Conservation (phyloP, 192 early-diverging fungal genomes). For the Umbelopsis vinacea region DNA sequence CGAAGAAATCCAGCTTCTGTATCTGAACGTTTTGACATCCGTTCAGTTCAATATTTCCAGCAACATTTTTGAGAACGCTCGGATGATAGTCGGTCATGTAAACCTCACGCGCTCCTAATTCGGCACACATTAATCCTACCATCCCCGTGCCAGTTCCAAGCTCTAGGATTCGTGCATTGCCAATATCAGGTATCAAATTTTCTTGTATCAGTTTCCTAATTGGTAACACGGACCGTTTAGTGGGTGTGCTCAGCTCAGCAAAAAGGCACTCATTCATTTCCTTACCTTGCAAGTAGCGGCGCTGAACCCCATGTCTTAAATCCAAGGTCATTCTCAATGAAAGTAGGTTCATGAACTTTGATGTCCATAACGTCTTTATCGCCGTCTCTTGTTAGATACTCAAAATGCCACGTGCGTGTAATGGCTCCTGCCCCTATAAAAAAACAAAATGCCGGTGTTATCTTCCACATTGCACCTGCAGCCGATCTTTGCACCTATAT, state of each 20-base stretch:
- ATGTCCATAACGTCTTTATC: constrained; percentile 15
- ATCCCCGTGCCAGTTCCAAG: constrained; percentile 61
- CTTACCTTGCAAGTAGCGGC: constrained; percentile 57
- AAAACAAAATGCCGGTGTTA: background rate
- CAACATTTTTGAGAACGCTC: constrained; percentile 49
- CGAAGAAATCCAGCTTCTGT: constrained; percentile 44
- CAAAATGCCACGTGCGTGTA: constrained; percentile 42
- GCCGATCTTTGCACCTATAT: background rate
- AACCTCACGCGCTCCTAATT: constrained; percentile 45
- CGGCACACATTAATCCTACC: constrained; percentile 51
- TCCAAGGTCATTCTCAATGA: constrained; percentile 54
- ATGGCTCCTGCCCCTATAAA: constrained; percentile 39
- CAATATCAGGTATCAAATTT: constrained; percentile 32
- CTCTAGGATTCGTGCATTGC: constrained; percentile 45
- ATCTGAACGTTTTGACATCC: constrained; percentile 31
- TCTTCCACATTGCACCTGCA: background rate
- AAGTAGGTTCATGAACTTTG: constrained; percentile 54
- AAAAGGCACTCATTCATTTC: background rate
- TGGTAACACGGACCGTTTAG: background rate
- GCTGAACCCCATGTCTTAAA: constrained; percentile 64
- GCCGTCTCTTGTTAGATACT: constrained; percentile 27
- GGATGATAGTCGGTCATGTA: constrained; percentile 58
- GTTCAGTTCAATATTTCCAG: constrained; percentile 45
- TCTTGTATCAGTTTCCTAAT: constrained; percentile 36
- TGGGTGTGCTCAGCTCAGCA: background rate